Percentiles rank a stretch among this genome's conserved stretches.
Conservation (phyloP, 2,329 filamentous ascomycete genomes). For the Dendrostoma leiphaemia region DNA sequence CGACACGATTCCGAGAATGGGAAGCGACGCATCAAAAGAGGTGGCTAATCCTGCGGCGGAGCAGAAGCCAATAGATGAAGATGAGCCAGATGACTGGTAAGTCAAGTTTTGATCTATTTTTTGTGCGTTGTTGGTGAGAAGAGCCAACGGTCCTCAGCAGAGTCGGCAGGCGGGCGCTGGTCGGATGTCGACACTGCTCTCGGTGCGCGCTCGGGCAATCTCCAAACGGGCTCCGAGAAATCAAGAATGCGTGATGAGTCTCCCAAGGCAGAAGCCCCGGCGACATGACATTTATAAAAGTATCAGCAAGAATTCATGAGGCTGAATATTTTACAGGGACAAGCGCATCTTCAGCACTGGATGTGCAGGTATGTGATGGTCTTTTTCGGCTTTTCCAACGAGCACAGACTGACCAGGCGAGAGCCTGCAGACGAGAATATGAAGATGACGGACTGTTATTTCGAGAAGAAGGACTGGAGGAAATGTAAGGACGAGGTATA, state of each 20-base stretch:
- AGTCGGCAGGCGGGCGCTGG: neutral
- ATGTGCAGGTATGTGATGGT: slow-evolving; percentile 66
- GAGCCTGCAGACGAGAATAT: slow-evolving; percentile 70
- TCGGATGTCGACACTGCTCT: too few species aligned
- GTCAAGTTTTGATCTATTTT: slow-evolving; percentile 24
- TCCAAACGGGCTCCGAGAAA: neutral
- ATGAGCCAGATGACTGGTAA: slow-evolving; percentile 96
- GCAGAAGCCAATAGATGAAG: slow-evolving; percentile 59
- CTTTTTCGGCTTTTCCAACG: neutral
- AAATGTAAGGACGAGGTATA: slow-evolving; percentile 83
- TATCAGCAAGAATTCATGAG: too few species aligned
- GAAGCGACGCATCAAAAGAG: slow-evolving; percentile 50
- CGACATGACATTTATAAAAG: neutral
- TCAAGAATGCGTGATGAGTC: neutral
- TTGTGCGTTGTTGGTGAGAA: neutral
- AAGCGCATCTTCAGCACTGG: slow-evolving; percentile 97
- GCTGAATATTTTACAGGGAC: slow-evolving; percentile 63
- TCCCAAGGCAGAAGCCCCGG: neutral
- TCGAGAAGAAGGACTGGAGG: slow-evolving; percentile 94
- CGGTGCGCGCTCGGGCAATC: neutral
- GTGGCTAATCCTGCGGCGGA: slow-evolving; percentile 39
- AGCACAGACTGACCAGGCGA: neutral
- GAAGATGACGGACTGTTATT: slow-evolving; percentile 93
- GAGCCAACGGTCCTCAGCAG: neutral
- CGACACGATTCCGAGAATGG: slow-evolving; percentile 18